Percentiles rank a stretch among this genome's conserved stretches.
These are phyloP conservation scores for Penicillium salamii DNA, from an alignment of 495 filamentous ascomycete species.

Conservation along the genomic window DNA sequence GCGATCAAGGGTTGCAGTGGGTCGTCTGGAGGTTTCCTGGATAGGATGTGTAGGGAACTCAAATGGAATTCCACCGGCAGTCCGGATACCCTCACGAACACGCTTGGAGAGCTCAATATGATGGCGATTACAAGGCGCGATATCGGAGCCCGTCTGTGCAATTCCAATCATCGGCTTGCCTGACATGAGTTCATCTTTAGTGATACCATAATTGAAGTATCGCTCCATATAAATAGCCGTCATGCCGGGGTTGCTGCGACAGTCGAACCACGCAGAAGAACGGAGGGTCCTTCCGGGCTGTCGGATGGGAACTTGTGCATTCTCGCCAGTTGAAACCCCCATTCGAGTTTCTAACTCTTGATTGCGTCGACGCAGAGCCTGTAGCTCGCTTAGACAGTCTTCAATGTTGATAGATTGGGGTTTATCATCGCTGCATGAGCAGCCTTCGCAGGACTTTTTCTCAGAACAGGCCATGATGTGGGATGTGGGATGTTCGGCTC, in stretches of 20 bases:
- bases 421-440: constrained; percentile 31
- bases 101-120: constrained; percentile 52
- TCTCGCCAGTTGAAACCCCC: constrained; percentile 4
- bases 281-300: constrained; percentile 36
- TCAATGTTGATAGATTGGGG: constrained; percentile 21
- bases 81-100: constrained; percentile 52
- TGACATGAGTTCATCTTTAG: constrained; percentile 51
- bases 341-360: constrained; percentile 27
- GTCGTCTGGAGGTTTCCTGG: constrained; percentile 48
- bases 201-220: constrained; percentile 56
- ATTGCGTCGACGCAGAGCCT: constrained; percentile 21
- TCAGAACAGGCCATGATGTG: constrained; percentile 32
- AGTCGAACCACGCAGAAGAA: constrained; percentile 48
- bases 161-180: constrained; percentile 58
- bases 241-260: constrained; percentile 47
- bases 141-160: constrained; percentile 53
- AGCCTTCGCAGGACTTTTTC: constrained; percentile 36
- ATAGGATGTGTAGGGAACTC: constrained; percentile 58
- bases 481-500: not conserved
- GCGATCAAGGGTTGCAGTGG: constrained; percentile 52
- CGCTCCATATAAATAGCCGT: constrained; percentile 52
- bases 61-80: constrained; percentile 53
- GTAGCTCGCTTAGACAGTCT: constrained; percentile 23
- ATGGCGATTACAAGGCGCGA: constrained; percentile 53
- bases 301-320: constrained; percentile 6